These are phyloP conservation scores for Paxillus ammoniavirescens DNA, from an alignment of 768 basidiomycete species.

Conservation along the genomic window DNA sequence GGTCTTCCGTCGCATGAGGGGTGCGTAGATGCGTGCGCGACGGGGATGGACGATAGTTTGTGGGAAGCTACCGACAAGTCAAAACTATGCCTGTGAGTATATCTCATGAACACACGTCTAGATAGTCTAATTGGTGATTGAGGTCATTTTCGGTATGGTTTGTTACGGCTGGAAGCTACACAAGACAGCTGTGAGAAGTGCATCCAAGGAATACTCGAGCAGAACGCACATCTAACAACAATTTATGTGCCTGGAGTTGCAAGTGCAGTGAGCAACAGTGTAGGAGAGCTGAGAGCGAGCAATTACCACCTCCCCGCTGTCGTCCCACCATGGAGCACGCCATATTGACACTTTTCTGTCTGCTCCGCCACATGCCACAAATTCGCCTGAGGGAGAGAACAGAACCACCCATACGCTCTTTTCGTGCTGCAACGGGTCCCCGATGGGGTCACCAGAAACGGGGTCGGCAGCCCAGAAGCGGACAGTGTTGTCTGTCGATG, in stretches of 20 bases:
- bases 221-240: no score
- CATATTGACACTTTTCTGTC: not conserved
- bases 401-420: not conserved
- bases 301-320: not conserved
- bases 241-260: not conserved
- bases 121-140: no score
- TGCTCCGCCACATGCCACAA: not conserved
- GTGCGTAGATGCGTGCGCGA: no score
- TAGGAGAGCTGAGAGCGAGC: no score
- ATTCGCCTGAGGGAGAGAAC: not conserved
- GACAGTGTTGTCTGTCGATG: no score
- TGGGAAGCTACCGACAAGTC: no score
- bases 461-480: not conserved
- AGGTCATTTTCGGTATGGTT: no score
- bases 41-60: no score
- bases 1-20: no score
- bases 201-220: not conserved
- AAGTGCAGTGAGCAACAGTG: not conserved
- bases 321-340: not conserved
- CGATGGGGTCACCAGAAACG: not conserved
- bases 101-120: not conserved
- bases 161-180: no score
- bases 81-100: not conserved
- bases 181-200: no score
- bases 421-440: not conserved